These are phyloP conservation scores for Yamadazyma kitorensis DNA, from an alignment of 805 yeast species.

Conservation along the genomic window DNA sequence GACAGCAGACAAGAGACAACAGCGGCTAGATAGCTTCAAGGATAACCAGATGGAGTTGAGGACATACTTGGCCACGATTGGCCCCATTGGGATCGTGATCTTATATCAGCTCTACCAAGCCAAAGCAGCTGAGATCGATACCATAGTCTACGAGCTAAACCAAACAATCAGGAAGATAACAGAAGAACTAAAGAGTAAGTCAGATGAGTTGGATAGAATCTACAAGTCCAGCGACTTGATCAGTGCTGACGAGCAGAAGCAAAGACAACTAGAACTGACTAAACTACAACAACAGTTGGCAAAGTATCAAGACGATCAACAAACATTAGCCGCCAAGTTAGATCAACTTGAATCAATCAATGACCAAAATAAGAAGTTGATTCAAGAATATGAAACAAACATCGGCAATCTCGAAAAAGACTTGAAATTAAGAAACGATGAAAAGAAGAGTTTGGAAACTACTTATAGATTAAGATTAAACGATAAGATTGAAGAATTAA, in stretches of 20 bases:
- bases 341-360: background rate
- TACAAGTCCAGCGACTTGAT: conserved; percentile 7
- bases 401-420: conserved; percentile 1
- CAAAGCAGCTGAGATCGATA: conserved; percentile 15
- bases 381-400: conserved; percentile 2
- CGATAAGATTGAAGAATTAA: conserved; percentile 9
- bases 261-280: background rate
- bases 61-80: conserved; percentile 16
- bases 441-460: conserved; percentile 7
- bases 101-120: conserved; percentile 19
- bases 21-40: conserved; percentile 1
- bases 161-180: conserved; percentile 9
- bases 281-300: background rate
- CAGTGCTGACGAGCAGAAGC: conserved; percentile 1
- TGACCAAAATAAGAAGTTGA: background rate
- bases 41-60: background rate
- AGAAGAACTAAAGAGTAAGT: conserved; percentile 7
- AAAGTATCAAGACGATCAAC: background rate
- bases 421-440: conserved; percentile 3
- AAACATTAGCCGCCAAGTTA: background rate
- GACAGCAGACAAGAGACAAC: too few relatives aligned
- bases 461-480: conserved; percentile 9
- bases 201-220: conserved; percentile 9
- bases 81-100: conserved; percentile 18
- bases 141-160: conserved; percentile 10